These are phyloP conservation scores for Platanthera guangdongensis DNA, from an alignment of 106 monocot genomes.

Conservation along the genomic window DNA sequence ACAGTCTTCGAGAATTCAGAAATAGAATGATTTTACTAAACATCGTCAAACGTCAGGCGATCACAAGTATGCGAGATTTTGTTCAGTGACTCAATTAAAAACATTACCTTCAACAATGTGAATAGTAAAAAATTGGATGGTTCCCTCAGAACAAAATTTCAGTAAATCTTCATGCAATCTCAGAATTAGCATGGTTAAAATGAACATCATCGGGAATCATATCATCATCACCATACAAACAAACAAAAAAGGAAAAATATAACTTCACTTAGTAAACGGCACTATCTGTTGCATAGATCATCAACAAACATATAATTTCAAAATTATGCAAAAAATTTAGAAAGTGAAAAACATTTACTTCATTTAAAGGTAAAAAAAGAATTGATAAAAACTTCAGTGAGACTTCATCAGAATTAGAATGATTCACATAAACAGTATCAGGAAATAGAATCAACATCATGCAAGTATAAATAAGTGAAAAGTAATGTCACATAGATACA, in stretches of 20 bases:
- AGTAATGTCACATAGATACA: not conserved
- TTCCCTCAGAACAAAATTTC: constrained; percentile 11
- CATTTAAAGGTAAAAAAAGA: no score
- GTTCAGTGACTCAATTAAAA: no score
- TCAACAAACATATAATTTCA: no score
- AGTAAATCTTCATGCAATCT: constrained; percentile 2
- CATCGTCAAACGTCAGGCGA: no score
- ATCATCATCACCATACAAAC: not conserved
- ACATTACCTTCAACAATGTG: no score
- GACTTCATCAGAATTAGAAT: constrained; percentile 26
- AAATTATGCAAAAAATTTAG: no score
- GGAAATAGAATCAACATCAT: constrained; percentile 7
- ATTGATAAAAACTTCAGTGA: not conserved
- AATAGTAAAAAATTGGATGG: not conserved
- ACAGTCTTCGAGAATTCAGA: no score
- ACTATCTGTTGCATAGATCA: no score
- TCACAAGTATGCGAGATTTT: no score
- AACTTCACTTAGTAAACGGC: no score
- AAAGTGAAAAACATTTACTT: no score
- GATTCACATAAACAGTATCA: constrained; percentile 16
- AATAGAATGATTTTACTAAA: no score
- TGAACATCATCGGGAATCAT: constrained; percentile 21
- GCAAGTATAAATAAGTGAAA: not conserved
- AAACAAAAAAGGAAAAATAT: not conserved
- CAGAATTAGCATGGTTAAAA: constrained; percentile 29